phyloP scores from a whole-genome alignment of 2,329 filamentous ascomycete species.

The Fusarium ramigenum region DNA sequence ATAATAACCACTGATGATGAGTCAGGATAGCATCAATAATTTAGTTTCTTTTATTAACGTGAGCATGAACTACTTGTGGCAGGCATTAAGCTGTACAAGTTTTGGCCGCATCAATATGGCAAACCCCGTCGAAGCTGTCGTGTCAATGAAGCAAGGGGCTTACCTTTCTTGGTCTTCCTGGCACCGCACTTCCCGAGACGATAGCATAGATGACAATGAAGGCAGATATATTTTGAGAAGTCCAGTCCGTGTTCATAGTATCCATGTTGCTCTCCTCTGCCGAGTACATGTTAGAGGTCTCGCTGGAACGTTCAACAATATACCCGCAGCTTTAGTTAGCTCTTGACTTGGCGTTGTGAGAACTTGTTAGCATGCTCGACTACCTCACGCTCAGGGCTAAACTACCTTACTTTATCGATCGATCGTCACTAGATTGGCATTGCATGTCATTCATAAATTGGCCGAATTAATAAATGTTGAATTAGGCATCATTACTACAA shows the following conservation, averaged over 20 bases:
- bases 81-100: no score
- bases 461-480: background rate
- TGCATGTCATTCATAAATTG: background rate
- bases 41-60: background rate
- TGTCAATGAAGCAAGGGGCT: conserved; percentile 48
- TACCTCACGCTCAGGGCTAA: conserved; percentile 63
- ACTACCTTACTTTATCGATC: conserved; percentile 40
- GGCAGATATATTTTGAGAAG: conserved; percentile 72
- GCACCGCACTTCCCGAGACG: conserved; percentile 58
- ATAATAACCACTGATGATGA: background rate
- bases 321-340: conserved; percentile 59
- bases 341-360: conserved; percentile 62
- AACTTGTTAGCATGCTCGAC: conserved; percentile 69
- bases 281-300: conserved; percentile 61
- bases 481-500: conserved; percentile 11
- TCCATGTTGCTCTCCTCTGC: conserved; percentile 60
- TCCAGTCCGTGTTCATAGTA: conserved; percentile 67
- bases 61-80: no score
- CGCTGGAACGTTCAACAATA: conserved; percentile 56
- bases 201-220: conserved; percentile 61
- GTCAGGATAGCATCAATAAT: background rate
- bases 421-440: background rate
- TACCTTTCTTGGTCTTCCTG: conserved; percentile 46
- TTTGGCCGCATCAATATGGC: background rate
- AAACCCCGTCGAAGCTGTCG: background rate